phyloP scores from a whole-genome alignment of 305 asterid species.

The Solanum chacoense region DNA sequence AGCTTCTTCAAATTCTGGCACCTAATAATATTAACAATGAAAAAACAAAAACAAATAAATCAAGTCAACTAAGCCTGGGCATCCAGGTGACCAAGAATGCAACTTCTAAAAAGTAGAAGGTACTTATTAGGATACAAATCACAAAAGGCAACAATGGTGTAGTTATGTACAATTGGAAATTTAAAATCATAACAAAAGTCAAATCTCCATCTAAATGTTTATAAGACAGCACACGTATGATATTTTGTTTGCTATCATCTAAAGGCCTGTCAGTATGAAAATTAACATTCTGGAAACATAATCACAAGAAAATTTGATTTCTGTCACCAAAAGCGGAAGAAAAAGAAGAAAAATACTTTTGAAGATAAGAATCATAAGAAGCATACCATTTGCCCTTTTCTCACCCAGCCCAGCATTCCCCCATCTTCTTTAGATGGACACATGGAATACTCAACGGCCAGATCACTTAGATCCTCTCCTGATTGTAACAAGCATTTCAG shows the following conservation, averaged over 20 bases:
- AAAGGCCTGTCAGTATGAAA: not conserved
- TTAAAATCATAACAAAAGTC: not conserved
- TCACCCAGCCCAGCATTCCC: slow-evolving; percentile 99
- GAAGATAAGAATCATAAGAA: slow-evolving; percentile 5
- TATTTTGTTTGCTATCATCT: not conserved
- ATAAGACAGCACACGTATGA: not conserved
- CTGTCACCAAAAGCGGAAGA: not conserved
- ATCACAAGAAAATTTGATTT: slow-evolving; percentile 1
- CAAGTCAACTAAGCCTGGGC: not conserved
- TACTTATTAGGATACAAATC: not conserved
- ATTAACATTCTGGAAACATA: not conserved
- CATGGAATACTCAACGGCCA: slow-evolving; percentile 75
- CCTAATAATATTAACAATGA: slow-evolving; percentile 37
- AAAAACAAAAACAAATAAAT: slow-evolving; percentile 3
- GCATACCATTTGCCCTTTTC: slow-evolving; percentile 93
- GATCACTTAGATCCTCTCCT: slow-evolving; percentile 91
- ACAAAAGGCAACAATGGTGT: not conserved
- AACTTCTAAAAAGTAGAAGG: not conserved
- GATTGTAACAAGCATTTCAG: slow-evolving; percentile 19
- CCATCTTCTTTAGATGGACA: slow-evolving; percentile 96
- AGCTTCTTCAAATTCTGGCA: slow-evolving; percentile 93
- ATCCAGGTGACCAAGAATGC: not conserved
- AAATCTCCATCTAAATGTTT: not conserved
- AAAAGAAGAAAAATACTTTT: not conserved
- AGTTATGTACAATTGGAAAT: not conserved